Conservation (phyloP, 805 yeast genomes). For the Wickerhamomyces queroliae region DNA sequence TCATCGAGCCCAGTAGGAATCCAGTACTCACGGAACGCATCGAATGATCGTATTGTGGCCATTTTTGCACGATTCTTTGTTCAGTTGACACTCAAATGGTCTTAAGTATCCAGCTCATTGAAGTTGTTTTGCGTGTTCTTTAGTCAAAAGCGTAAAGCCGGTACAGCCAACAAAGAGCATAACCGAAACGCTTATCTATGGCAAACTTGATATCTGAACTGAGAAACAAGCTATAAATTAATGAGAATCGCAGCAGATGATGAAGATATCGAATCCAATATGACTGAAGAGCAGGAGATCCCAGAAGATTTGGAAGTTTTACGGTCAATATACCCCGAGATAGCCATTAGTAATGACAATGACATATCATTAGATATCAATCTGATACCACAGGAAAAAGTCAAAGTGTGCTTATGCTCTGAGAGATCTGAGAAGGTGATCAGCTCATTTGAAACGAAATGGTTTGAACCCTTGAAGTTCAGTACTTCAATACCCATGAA, state of each 20-base stretch:
- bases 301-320: conserved; percentile 36
- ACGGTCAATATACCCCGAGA: conserved; percentile 36
- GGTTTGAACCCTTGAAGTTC: conserved; percentile 8
- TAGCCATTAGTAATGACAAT: conserved; percentile 7
- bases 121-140: not conserved
- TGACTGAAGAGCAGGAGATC: conserved; percentile 16
- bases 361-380: not conserved
- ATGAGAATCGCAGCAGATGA: too few relatives aligned
- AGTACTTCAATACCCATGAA: conserved; percentile 24
- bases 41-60: conserved; percentile 48
- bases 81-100: too few relatives aligned
- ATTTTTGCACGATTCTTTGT: conserved; percentile 8
- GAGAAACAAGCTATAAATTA: too few relatives aligned
- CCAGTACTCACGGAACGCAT: conserved; percentile 57
- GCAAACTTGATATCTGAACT: not conserved
- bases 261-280: not conserved
- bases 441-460: not conserved
- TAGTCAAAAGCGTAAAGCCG: not conserved
- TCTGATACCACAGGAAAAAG: not conserved
- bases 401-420: not conserved
- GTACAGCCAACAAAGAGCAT: not conserved
- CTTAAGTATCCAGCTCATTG: not conserved
- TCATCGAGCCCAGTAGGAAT: too few relatives aligned
- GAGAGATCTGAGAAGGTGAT: not conserved
- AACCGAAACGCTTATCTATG: too few relatives aligned